These are phyloP conservation scores for Naematelia aurantialba DNA, from an alignment of 768 basidiomycete genomes.

Conservation along the genomic window DNA sequence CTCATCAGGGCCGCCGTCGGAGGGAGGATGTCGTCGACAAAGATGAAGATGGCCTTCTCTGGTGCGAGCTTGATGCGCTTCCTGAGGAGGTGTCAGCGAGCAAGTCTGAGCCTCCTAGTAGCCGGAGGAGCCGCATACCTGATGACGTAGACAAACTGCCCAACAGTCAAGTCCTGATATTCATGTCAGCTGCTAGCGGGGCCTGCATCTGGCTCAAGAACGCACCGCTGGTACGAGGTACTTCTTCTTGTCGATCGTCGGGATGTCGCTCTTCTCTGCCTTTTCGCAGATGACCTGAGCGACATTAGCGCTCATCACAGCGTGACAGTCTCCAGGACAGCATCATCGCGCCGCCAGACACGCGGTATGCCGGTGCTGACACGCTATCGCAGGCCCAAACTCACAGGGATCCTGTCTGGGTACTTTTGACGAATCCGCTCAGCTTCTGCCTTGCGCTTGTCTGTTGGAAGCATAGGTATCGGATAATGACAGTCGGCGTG, in stretches of 20 bases:
- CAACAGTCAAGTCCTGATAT: conserved; percentile 86
- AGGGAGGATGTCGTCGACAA: conserved; percentile 96
- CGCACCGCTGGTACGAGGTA: conserved; percentile 94
- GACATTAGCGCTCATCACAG: conserved; percentile 2
- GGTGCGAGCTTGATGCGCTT: conserved; percentile 99
- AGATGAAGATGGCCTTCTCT: conserved; percentile 99
- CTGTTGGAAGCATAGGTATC: conserved; percentile 52
- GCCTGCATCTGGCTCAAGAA: conserved; percentile 15
- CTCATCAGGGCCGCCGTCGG: conserved; percentile 98
- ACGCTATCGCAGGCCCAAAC: conserved; percentile 46
- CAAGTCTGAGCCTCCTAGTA: not conserved
- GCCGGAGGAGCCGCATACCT: conserved; percentile 37
- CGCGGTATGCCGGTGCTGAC: not conserved
- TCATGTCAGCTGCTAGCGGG: conserved; percentile 11
- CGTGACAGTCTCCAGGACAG: not conserved
- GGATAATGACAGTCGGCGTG: not conserved
- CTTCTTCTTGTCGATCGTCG: conserved; percentile 99
- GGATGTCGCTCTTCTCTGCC: conserved; percentile 96
- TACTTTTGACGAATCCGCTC: conserved; percentile 99
- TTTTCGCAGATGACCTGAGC: conserved; percentile 98
- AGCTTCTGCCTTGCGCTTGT: conserved; percentile 99
- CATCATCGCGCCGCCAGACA: conserved; percentile 1
- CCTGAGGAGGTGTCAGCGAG: conserved; percentile 46
- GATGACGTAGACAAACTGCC: conserved; percentile 99
- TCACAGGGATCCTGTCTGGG: conserved; percentile 91